Base-by-base conservation (phyloP, 2,329 filamentous ascomycete species). In the Cladosporium colombiae region DNA sequence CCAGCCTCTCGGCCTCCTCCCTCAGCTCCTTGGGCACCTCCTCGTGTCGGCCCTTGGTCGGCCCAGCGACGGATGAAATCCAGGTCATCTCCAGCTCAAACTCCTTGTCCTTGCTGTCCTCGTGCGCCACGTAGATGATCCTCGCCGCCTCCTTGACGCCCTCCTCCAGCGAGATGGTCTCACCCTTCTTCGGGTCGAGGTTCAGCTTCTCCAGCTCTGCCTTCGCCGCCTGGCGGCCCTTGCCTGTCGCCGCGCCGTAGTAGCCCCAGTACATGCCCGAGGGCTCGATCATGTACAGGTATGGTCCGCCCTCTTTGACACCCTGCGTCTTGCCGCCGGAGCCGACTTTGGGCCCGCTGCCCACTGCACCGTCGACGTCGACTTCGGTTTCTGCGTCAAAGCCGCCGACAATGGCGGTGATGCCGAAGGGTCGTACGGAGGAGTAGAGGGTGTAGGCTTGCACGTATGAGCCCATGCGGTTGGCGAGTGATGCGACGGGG, bases 11-110 rank as follows among this genome's bases (percentile, higher is more conserved):
- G 16, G 95, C 95, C 83, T 98, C 94, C 78, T 97, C 93, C 66
- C 89, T 84, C 74, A 99, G 80, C 71, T 93, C 91, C 83, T 92
- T 93, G 65, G 95, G 95, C 66, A 99, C 95, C 80, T 96, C 92
- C 80, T 94, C 86, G 77, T 99, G 95, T 74, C 89, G 88, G 69
- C 95, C 95, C 83, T 96, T 94, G 69, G 93, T 98, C 40, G 93
- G 93, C 5, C 93, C 94, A 70, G 91, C 87, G 57, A 88, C 80
- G 62, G 86, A 87, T 80, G 93, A 97, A 79, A 98, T 91, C 95
- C 95, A 99, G 67, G 92, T 96, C 93, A 99, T 96, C 84, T 99
- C 95, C 67, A 99, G 85, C 87, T 99, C 95, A 76, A 98, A 99
- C 71, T 98, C 95, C 85, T 99, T 99, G 82, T 98, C 95, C 84